These are phyloP conservation scores for Cercospora zeae-maydis DNA, from an alignment of 2,329 filamentous ascomycete species.

Conservation along the genomic window DNA sequence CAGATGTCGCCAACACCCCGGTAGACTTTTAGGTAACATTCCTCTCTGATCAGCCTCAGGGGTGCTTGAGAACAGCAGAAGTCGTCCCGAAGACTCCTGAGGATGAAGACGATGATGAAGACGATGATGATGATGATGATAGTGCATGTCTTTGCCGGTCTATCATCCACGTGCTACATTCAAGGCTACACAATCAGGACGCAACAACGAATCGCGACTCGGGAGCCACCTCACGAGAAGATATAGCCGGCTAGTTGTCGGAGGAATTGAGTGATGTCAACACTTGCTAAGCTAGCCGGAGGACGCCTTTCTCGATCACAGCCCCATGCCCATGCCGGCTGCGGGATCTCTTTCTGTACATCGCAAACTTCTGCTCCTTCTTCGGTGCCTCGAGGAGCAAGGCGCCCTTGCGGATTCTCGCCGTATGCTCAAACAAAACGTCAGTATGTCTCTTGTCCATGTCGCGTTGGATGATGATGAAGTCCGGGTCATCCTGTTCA, in stretches of 20 bases:
- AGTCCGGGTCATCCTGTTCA: slow-evolving; percentile 43
- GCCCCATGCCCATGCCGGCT: slow-evolving; percentile 27
- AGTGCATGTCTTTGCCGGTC: not conserved
- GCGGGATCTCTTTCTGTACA: slow-evolving; percentile 39
- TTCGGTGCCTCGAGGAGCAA: slow-evolving; percentile 43
- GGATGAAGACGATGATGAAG: too few species aligned
- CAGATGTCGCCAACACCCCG: not conserved
- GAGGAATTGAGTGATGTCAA: not conserved
- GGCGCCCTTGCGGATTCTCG: slow-evolving; percentile 41
- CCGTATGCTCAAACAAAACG: slow-evolving; percentile 50
- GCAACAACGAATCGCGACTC: not conserved
- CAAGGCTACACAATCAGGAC: not conserved
- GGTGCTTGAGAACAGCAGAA: not conserved
- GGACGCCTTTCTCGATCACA: slow-evolving; percentile 22
- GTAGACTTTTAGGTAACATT: not conserved
- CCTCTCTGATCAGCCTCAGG: not conserved
- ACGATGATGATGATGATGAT: not conserved
- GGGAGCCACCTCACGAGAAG: not conserved
- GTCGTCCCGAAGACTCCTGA: too few species aligned
- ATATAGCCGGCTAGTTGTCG: not conserved
- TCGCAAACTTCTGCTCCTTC: slow-evolving; percentile 45
- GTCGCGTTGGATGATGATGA: slow-evolving; percentile 50
- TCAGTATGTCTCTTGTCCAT: slow-evolving; percentile 49
- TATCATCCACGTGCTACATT: not conserved
- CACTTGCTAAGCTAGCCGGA: slow-evolving; percentile 17